Conservation (phyloP, 2,329 filamentous ascomycete genomes). For the Cytospora schulzeri region DNA sequence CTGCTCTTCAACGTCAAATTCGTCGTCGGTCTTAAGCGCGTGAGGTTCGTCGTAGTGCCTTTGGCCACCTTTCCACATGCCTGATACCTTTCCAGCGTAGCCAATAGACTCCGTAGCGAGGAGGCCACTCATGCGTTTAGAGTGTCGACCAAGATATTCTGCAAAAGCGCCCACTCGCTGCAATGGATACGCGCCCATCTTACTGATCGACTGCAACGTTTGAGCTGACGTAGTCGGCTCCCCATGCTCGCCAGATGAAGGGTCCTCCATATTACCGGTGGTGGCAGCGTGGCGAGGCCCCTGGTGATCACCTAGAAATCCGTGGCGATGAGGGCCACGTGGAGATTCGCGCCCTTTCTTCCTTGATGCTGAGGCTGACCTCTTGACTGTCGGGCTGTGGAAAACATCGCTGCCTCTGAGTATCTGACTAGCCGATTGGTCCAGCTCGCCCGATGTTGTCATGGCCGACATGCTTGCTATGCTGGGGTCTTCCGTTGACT, state of each 20-base stretch:
- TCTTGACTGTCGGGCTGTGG: slow-evolving; percentile 70
- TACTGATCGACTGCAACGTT: slow-evolving; percentile 55
- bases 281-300: slow-evolving; percentile 41
- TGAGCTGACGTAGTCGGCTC: slow-evolving; percentile 41
- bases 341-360: slow-evolving; percentile 27
- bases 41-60: slow-evolving; percentile 78
- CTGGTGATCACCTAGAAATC: slow-evolving; percentile 12
- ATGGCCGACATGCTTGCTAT: slow-evolving; percentile 63
- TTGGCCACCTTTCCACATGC: slow-evolving; percentile 91
- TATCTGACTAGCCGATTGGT: slow-evolving; percentile 89
- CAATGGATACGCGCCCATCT: slow-evolving; percentile 73
- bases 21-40: slow-evolving; percentile 55
- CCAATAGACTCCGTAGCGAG: slow-evolving; percentile 91
- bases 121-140: slow-evolving; percentile 78
- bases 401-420: slow-evolving; percentile 87
- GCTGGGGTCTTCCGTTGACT: slow-evolving; percentile 71
- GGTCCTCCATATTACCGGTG: slow-evolving; percentile 41
- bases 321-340: slow-evolving; percentile 13
- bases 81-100: slow-evolving; percentile 94
- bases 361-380: slow-evolving; percentile 46
- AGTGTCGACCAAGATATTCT: slow-evolving; percentile 76
- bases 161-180: slow-evolving; percentile 83
- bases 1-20: slow-evolving; percentile 55
- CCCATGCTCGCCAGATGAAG: slow-evolving; percentile 32
- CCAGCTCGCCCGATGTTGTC: slow-evolving; percentile 67